These are phyloP conservation scores for Kodamaea ohmeri DNA, from an alignment of 1,139 yeast genomes.

Conservation along the genomic window DNA sequence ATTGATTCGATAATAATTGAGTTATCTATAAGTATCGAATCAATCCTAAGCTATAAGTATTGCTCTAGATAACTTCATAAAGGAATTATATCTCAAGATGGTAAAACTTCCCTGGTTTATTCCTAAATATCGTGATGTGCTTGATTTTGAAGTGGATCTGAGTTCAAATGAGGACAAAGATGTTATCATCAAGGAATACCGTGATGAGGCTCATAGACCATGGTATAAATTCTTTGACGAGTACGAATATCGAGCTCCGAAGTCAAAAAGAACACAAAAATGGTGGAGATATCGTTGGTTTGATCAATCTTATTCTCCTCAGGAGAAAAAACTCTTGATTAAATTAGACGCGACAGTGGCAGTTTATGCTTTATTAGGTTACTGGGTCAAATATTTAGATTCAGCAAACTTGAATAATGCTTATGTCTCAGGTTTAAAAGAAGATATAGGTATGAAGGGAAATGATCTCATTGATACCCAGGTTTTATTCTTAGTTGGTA, in stretches of 20 bases:
- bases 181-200: conserved; percentile 18
- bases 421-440: conserved; percentile 29
- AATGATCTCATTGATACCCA: conserved; percentile 31
- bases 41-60: too few species aligned
- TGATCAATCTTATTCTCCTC: conserved; percentile 18
- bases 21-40: too few species aligned
- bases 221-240: conserved; percentile 34
- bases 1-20: too few species aligned
- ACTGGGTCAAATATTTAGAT: conserved; percentile 28
- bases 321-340: conserved; percentile 24
- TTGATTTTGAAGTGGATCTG: conserved; percentile 8
- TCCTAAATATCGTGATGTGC: conserved; percentile 22
- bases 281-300: conserved; percentile 24
- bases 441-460: conserved; percentile 27
- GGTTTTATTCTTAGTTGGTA: conserved; percentile 26
- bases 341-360: conserved; percentile 28
- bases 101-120: conserved; percentile 20
- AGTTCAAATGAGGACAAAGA: conserved; percentile 3
- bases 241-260: conserved; percentile 27
- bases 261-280: conserved; percentile 21
- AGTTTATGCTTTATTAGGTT: conserved; percentile 26
- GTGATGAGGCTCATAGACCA: conserved; percentile 31
- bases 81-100: too few species aligned
- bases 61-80: too few species aligned
- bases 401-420: conserved; percentile 26